Base-by-base conservation (phyloP, 176 grass and related monocot genomes). In the Areca catechu region DNA sequence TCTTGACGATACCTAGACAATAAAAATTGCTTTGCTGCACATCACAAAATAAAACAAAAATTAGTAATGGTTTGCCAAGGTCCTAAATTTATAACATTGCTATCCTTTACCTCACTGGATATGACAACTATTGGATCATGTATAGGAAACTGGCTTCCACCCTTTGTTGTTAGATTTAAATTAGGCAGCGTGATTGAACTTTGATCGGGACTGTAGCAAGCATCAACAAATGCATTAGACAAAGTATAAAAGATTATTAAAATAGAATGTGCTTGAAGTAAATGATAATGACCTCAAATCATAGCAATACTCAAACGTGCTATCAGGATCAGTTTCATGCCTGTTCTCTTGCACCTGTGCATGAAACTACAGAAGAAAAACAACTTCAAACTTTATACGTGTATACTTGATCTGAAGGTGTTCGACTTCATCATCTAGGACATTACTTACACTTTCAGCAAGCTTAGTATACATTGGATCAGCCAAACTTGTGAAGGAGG, bases 261-360 rank as follows among this genome's bases (percentile, higher is more conserved):
- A 82, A 22, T 17, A 9, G 58, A 69, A 23, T 4, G 65, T 49
- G 56, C 20, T 4, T 49, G 61, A 15, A 18, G 5, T 15, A 3
- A 63, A 20, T 77, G 15, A 68, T 67, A 66, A 50, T 78, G 83
- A 89, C 93, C 79, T 92, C 34, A 80, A 12, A 16, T 21, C 12
- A 70, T 98, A 98, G 67, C 93, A 98, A 68, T 80, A 98, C 34
- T 98, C 93, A 61, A 98, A 98, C 4, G 80, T 77, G 19, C 63
- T 20, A 19, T 76, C 65, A 5, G 75, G 68, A 55, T 27, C 15
- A 0, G 65, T 5, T 18, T 19, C 27, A 15, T 4, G 54, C 17
- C 70, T 70, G 43, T 23, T 83, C 19, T 83, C 84, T 25, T 73
- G 54, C 22, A 88, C 76, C 79, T 81, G 83, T 49, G 73, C 60